Evolutionary conservation across 371 early-diverging fungal species (phyloP), one percentile per base, ranked within the genome.

Genomic region (Haplosporangium sp.): DNA sequence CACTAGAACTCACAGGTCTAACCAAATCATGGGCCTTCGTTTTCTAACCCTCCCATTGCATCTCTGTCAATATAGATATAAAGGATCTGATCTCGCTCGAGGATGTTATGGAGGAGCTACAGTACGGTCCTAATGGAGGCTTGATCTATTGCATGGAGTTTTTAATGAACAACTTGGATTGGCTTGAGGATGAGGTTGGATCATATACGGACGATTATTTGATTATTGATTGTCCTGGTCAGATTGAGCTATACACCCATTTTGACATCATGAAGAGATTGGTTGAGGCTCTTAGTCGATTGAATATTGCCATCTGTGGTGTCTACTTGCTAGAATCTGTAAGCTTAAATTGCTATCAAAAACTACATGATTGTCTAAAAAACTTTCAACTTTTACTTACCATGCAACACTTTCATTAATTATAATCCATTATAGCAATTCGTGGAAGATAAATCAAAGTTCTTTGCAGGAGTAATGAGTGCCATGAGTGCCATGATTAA

Each of bases 221-320:
- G 62, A 94, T 99, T 52, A 92, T 99, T 69, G 99, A 99, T 84
- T 99, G 99, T 77, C 99, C 99, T n/a, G 99, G 94, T 47, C 99
- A 99, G 85, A 98, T 99, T 65, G 99, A 99, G 85, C 89, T 99
- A 50, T 99, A 99, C 86, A 97, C 99, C n/a, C 99, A 99, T 83
- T 95, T 96, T 53, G 94, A 95, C 17, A 94, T 98, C 62, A 97
- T 99, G 94, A 89, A 89, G 58, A 88, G 90, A 15, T 65, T 99
- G 48, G 92, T 96, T 40, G 91, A 93, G 52, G 78, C 87, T 17
- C 73, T 99, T 52, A 85, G 85, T 59, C 89, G 89, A 45, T 83
- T 88, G 84, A 90, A 93, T 65, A 91, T 94, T 85, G 76, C 85
- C 3, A 90, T 95, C 15, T 95, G 96, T 72, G 97, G 97, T 4